A percentile compares a stretch with the other conserved stretches of the same genome.
Conservation (phyloP, 2,329 filamentous ascomycete species). For the Biscogniauxia marginata region DNA sequence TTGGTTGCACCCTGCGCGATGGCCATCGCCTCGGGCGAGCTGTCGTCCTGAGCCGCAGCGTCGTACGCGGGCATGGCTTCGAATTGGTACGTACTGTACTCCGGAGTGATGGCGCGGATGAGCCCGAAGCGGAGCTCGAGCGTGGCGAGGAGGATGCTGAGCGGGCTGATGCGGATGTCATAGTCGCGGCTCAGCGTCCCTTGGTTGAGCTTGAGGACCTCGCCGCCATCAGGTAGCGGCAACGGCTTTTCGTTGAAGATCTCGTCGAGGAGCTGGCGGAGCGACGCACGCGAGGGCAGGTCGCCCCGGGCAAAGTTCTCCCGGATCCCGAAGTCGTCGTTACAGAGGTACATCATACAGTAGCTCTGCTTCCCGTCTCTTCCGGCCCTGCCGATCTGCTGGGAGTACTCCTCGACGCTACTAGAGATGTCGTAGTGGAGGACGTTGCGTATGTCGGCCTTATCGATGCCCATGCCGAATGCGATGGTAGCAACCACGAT, state of each 20-base stretch:
- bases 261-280: conserved; percentile 48
- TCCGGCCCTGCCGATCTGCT: conserved; percentile 56
- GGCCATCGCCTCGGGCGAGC: conserved; percentile 41
- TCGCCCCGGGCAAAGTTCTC: conserved; percentile 62
- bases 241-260: conserved; percentile 43
- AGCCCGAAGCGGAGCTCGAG: conserved; percentile 58
- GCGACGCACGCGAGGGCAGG: conserved; percentile 50
- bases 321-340: conserved; percentile 55
- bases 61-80: conserved; percentile 36
- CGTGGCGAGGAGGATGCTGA: conserved; percentile 57
- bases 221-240: conserved; percentile 34
- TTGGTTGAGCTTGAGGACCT: conserved; percentile 47
- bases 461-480: conserved; percentile 62
- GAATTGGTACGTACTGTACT: conserved; percentile 57
- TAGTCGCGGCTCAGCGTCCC: conserved; percentile 45
- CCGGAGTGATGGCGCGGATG: conserved; percentile 54
- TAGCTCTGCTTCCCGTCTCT: conserved; percentile 51
- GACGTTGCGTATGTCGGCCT: conserved; percentile 53
- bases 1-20: conserved; percentile 43
- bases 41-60: conserved; percentile 34
- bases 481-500: conserved; percentile 56
- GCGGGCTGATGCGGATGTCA: conserved; percentile 51
- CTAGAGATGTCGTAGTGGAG: conserved; percentile 51
- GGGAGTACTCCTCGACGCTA: conserved; percentile 56
- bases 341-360: conserved; percentile 58